Conservation (phyloP, 495 filamentous ascomycete genomes). For the Recurvomyces mirabilis region DNA sequence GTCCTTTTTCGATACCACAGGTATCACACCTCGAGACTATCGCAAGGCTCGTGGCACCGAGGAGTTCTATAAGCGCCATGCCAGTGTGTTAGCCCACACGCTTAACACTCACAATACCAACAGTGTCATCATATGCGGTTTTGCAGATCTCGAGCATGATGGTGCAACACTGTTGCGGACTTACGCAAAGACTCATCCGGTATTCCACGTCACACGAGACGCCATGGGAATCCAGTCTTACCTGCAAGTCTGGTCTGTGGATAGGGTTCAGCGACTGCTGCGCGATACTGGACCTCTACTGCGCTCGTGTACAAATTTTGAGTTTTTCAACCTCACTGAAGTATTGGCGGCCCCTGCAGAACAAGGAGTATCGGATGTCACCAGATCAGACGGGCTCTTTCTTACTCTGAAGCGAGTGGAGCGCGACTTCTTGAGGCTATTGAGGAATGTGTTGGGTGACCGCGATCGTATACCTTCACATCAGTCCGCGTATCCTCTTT, state of each 20-base stretch:
- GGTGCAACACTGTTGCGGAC: conserved; percentile 32
- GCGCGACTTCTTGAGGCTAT: conserved; percentile 60
- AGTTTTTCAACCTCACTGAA: conserved; percentile 54
- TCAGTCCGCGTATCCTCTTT: conserved; percentile 58
- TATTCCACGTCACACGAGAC: conserved; percentile 63
- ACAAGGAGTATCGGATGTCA: conserved; percentile 25
- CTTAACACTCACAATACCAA: conserved; percentile 50
- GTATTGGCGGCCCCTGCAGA: conserved; percentile 14
- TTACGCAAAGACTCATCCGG: conserved; percentile 49
- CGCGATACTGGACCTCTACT: conserved; percentile 44
- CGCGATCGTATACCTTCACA: conserved; percentile 40
- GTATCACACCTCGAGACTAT: conserved; percentile 49
- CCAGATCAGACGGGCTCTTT: conserved; percentile 38
- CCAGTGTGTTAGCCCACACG: conserved; percentile 50
- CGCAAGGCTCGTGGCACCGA: conserved; percentile 32
- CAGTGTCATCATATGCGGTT: conserved; percentile 63
- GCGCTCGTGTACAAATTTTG: conserved; percentile 60
- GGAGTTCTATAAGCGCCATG: conserved; percentile 2
- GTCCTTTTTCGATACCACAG: conserved; percentile 56
- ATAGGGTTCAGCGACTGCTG: conserved; percentile 37
- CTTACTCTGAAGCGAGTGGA: conserved; percentile 63
- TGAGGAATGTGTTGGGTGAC: conserved; percentile 50
- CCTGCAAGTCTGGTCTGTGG: conserved; percentile 47
- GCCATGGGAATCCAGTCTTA: conserved; percentile 53
- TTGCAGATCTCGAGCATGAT: conserved; percentile 40